Base-by-base conservation (phyloP, 495 filamentous ascomycete species). In the Endocarpon pusillum region DNA sequence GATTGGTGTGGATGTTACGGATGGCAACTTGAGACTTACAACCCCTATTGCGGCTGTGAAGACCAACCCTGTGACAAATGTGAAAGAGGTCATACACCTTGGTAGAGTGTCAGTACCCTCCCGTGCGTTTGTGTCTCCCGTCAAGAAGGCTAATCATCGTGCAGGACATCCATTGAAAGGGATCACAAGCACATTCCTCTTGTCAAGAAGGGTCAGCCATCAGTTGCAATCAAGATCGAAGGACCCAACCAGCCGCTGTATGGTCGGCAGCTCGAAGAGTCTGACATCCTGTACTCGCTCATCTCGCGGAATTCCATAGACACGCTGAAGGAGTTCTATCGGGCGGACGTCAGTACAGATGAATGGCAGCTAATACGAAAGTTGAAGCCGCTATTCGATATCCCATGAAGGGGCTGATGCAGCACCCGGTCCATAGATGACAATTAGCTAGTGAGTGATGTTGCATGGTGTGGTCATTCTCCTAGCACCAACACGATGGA, bases 31-130 rank as follows among this genome's bases (percentile, higher is more conserved):
- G 38, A 71, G 69, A 37, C 56, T 94, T 42, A 75, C 81, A 44
- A 94, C 91, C 10, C 91, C 91, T 10, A 75, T 99, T 42, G 73
- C 81, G 0, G 83, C 75, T 1, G 72, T 96, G 19, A 85, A 77
- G 56, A 70, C 62, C 33, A 91, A 94, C 46, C 57, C 79, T 0
- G 66, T 73, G 18, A 89, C 82, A 0, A 75, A 75, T 6, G 64
- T 66, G 23, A 92, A 81, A 61, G 86, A 94, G 46, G 67, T 94
- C 19, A 57, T 96, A 42, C 58, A 61, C 11, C 49, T 99, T 19
- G 91, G 91, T 20, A 78, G 89, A 83, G 89, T 97, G 85, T 94
- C 80, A 68, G 84, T n/a, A n/a, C n/a, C n/a, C n/a, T n/a, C n/a
- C n/a, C n/a, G n/a, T 78, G 41, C 30, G 12, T 16, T 21, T 14